Base-by-base conservation (phyloP, 2,329 filamentous ascomycete genomes). In the Claviceps quebecensis region DNA sequence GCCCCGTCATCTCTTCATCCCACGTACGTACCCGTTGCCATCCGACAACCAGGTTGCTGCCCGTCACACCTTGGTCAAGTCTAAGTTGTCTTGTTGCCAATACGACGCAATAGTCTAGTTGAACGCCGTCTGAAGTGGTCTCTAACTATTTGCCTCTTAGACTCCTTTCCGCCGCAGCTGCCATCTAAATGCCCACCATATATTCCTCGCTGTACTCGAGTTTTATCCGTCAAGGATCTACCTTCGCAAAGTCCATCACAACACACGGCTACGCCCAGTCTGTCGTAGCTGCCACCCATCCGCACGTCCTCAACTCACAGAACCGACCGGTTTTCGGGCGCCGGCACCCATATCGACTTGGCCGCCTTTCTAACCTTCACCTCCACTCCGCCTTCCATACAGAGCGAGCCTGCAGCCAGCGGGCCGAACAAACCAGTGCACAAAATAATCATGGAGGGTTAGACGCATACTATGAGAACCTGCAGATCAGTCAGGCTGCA, bases 181-280 rank as follows among this genome's bases (percentile, higher is more conserved):
- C 79, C 69, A 81, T 78, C 87, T 95, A 94, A 95, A 97, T 96
- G 91, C 81, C 80, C 71, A 75, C 77, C 67, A 80, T 82, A 64
- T 83, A 82, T 69, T 82, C 79, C 56, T 79, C 77, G 65, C 72
- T 84, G 58, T 83, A 81, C 71, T 76, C 80, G 72, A 83, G 78
- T 76, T 87, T 97, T 77, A 88, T 95, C 81, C 91, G 93, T 77
- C 87, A 91, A 79, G 90, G 87, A 84, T 86, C 96, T 73, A 65
- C 68, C 63, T 68, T 69, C 64, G 84, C 87, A 66, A 97, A 97
- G 76, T 89, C 90, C 65, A 86, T 97, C 69, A 91, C 88, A 69
- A 90, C 88, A 67, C 88, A 97, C 80, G 91, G 91, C 72, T 97
- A 96, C 79, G 90, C 90, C 62, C 91, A 97, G 69, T 95, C 90